Evolutionary conservation across 75 land plant species (phyloP).

Genomic region (Cryptomeria japonica): DNA sequence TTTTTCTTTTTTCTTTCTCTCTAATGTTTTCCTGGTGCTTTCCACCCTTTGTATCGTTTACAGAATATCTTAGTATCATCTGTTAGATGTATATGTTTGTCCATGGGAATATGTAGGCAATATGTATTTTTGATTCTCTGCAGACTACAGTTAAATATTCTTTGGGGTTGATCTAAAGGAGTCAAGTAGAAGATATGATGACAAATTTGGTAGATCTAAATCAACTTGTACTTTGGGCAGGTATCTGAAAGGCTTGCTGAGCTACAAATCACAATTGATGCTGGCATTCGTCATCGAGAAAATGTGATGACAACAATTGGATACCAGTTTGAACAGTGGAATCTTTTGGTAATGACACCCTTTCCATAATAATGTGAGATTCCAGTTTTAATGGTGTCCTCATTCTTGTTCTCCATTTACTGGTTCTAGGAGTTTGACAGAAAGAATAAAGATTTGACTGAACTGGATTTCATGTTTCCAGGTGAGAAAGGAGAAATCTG

Average conservation of each 20-base stretch:
- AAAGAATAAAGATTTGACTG: not conserved
- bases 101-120: not conserved
- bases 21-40: not conserved
- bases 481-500: constrained; percentile 86
- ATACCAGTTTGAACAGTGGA: constrained; percentile 80
- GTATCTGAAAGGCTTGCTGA: constrained; percentile 80
- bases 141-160: not conserved
- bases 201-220: not conserved
- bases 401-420: not conserved
- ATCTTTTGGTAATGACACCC: constrained; percentile 50
- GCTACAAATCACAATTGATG: constrained; percentile 85
- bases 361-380: constrained; percentile 5
- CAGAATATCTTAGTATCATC: not conserved
- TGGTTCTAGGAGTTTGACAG: not conserved
- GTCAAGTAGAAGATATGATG: not conserved
- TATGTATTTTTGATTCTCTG: not conserved
- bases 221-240: constrained; percentile 27
- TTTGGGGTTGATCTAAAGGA: not conserved
- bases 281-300: constrained; percentile 67
- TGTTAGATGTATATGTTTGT: not conserved
- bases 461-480: constrained; percentile 21
- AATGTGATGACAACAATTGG: constrained; percentile 67
- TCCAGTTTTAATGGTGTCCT: not conserved
- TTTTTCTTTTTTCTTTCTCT: not conserved
- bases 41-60: not conserved